Conservation (phyloP, 768 basidiomycete genomes). For the Chalciporus sphaerocephalus region DNA sequence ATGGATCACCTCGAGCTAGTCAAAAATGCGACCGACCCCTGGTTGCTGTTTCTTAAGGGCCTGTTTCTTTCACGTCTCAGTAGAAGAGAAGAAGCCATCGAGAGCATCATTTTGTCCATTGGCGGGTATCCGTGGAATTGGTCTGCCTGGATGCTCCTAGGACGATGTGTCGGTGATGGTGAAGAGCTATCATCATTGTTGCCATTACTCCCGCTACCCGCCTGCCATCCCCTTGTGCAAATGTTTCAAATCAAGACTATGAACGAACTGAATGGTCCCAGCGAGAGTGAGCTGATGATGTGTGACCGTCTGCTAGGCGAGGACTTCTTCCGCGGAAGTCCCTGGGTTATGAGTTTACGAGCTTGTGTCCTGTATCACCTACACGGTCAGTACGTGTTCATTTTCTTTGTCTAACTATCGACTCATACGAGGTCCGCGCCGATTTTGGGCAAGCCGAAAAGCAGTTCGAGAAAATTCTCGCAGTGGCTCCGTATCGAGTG, state of each 20-base stretch:
- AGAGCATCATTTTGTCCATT: slow-evolving; percentile 71
- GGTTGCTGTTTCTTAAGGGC: slow-evolving; percentile 79
- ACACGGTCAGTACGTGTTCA: slow-evolving; percentile 56
- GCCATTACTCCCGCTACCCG: slow-evolving; percentile 44
- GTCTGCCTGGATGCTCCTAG: slow-evolving; percentile 86
- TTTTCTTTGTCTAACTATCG: not conserved
- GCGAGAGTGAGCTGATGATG: slow-evolving; percentile 76
- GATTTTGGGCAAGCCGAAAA: slow-evolving; percentile 84
- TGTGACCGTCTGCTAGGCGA: slow-evolving; percentile 72
- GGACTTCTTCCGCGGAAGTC: slow-evolving; percentile 74
- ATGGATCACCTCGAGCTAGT: slow-evolving; percentile 58
- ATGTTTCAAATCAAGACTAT: slow-evolving; percentile 86
- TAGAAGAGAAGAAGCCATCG: slow-evolving; percentile 82
- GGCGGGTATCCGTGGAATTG: slow-evolving; percentile 87
- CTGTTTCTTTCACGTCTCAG: slow-evolving; percentile 76
- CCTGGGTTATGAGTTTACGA: slow-evolving; percentile 82
- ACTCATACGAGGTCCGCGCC: slow-evolving; percentile 30
- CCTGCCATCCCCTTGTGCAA: slow-evolving; percentile 51
- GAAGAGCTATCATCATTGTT: slow-evolving; percentile 62
- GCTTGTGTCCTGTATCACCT: slow-evolving; percentile 87
- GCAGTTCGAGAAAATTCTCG: slow-evolving; percentile 80
- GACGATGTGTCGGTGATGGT: slow-evolving; percentile 71
- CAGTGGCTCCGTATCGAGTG: slow-evolving; percentile 79
- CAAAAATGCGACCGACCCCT: slow-evolving; percentile 63
- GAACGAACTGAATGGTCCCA: slow-evolving; percentile 85